Evolutionary conservation across 2,329 filamentous ascomycete species (phyloP).

Genomic region (Phyllosticta ampelicida): DNA sequence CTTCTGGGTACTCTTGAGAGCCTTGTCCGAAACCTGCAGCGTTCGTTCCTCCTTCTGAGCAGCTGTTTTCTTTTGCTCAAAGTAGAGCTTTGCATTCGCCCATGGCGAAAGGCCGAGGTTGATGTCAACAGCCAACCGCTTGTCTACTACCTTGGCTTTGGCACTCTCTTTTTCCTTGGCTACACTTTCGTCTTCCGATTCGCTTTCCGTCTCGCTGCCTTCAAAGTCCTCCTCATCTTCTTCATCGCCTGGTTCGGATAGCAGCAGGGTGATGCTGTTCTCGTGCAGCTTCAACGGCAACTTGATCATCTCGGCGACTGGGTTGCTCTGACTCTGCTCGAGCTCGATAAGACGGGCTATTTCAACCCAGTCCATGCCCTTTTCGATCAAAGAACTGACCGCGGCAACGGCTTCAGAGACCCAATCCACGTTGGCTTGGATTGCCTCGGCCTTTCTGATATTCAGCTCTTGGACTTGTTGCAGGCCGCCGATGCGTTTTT

Average conservation of each 20-base stretch:
- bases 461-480: conserved; percentile 75
- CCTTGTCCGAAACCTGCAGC: conserved; percentile 64
- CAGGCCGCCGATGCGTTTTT: conserved; percentile 71
- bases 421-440: conserved; percentile 80
- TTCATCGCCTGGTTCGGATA: conserved; percentile 59
- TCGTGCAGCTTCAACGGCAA: conserved; percentile 83
- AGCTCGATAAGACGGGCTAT: conserved; percentile 80
- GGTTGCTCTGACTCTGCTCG: conserved; percentile 70
- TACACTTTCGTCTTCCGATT: conserved; percentile 30
- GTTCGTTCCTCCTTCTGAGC: conserved; percentile 85
- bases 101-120: conserved; percentile 73
- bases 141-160: conserved; percentile 22
- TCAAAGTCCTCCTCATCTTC: conserved; percentile 51
- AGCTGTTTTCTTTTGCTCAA: conserved; percentile 75
- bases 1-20: conserved; percentile 79
- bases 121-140: conserved; percentile 64
- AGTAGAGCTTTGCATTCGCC: conserved; percentile 85
- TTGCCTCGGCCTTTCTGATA: conserved; percentile 76
- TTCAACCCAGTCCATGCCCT: conserved; percentile 97
- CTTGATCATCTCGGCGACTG: conserved; percentile 78
- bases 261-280: conserved; percentile 70
- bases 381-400: conserved; percentile 79
- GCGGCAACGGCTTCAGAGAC: conserved; percentile 90
- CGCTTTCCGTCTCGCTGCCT: conserved; percentile 45
- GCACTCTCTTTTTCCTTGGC: conserved; percentile 13